Evolutionary conservation across 805 yeast species (phyloP).

Genomic region (Candida methanosorbosa): DNA sequence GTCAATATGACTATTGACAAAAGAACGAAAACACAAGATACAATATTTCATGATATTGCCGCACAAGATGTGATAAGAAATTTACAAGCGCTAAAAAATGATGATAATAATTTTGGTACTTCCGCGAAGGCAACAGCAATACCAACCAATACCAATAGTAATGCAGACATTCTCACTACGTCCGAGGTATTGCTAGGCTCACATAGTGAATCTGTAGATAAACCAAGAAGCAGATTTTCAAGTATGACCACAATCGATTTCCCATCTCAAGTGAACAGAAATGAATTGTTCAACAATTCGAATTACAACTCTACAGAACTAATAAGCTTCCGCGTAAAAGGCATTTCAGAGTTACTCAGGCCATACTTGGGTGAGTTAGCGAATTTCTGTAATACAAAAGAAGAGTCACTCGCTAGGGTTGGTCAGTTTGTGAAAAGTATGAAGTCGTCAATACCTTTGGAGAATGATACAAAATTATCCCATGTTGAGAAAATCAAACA

Average conservation of each 20-base stretch:
- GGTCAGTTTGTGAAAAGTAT: conserved; percentile 6
- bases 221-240: no score
- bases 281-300: no score
- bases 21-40: neutral
- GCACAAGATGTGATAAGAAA: neutral
- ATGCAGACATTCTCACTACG: no score
- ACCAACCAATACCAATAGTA: no score
- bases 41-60: neutral
- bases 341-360: neutral
- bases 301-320: no score
- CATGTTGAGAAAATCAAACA: conserved; percentile 12
- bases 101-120: neutral
- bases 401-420: conserved; percentile 8
- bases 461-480: conserved; percentile 5
- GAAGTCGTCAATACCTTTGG: conserved; percentile 9
- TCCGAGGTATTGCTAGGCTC: no score
- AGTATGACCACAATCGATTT: no score
- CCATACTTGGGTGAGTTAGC: neutral
- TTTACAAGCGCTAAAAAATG: neutral
- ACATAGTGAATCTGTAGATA: no score
- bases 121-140: no score
- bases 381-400: conserved; percentile 5
- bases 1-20: conserved; percentile 4
- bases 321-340: no score
- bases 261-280: no score